phyloP scores from a whole-genome alignment of 192 early-diverging fungal species.

The Coemansia sp. region DNA sequence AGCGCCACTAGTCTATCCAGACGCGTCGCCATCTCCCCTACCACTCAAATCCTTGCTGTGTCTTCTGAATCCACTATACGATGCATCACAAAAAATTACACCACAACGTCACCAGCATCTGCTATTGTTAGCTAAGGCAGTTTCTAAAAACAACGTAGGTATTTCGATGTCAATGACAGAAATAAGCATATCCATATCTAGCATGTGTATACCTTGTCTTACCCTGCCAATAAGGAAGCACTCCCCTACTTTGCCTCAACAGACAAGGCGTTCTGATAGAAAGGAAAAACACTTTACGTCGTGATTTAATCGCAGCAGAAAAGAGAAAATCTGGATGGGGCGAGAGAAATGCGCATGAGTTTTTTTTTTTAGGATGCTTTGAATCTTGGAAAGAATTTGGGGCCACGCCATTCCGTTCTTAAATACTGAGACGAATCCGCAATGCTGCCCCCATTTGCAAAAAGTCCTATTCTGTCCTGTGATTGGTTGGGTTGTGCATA shows the following conservation, averaged over 20 bases:
- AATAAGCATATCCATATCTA: background rate
- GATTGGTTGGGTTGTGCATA: background rate
- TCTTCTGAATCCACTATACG: background rate
- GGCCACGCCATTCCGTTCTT: background rate
- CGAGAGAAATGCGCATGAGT: background rate
- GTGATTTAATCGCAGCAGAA: background rate
- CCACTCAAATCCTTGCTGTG: background rate
- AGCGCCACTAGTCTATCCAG: slow-evolving; percentile 92
- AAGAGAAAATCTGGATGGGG: background rate
- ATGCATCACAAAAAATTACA: background rate
- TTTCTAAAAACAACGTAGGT: background rate
- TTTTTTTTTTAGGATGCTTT: background rate
- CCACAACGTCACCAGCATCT: background rate
- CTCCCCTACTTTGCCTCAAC: background rate
- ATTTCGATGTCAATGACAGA: background rate
- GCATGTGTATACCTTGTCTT: background rate
- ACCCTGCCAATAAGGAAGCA: background rate
- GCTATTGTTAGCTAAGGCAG: background rate
- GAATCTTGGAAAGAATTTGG: background rate
- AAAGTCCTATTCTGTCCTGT: background rate
- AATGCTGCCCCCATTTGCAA: background rate
- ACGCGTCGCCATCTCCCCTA: slow-evolving; percentile 55
- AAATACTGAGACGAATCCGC: background rate
- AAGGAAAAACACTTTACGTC: background rate
- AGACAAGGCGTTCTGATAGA: background rate